These are phyloP conservation scores for Aspergillus cavernicola DNA, from an alignment of 495 filamentous ascomycete species.

Conservation along the genomic window DNA sequence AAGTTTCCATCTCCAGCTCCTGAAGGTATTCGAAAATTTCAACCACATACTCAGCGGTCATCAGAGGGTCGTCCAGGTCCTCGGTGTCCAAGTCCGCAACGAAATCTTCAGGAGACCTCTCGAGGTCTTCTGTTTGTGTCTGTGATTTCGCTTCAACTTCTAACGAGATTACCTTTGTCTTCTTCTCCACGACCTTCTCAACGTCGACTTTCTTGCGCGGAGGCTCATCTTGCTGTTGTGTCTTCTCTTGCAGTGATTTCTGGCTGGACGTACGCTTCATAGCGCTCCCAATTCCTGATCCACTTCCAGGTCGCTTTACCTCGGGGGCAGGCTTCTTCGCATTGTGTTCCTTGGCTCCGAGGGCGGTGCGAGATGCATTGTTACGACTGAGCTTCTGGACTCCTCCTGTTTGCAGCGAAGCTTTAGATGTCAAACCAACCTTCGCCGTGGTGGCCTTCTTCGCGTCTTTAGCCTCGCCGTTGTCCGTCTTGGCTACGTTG, in stretches of 20 bases:
- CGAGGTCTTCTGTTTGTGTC: conserved; percentile 25
- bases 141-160: conserved; percentile 26
- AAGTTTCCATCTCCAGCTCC: conserved; percentile 75
- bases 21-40: conserved; percentile 97
- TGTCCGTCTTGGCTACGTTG: conserved; percentile 81
- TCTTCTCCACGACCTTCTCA: conserved; percentile 46
- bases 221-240: conserved; percentile 53
- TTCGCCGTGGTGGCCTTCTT: conserved; percentile 68
- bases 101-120: conserved; percentile 41
- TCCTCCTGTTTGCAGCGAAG: conserved; percentile 63
- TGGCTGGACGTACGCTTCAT: conserved; percentile 55
- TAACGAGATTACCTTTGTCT: conserved; percentile 11
- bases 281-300: conserved; percentile 55
- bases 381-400: conserved; percentile 73
- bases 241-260: conserved; percentile 57
- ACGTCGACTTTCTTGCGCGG: conserved; percentile 50
- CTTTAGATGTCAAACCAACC: conserved; percentile 69
- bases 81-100: conserved; percentile 75
- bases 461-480: conserved; percentile 52
- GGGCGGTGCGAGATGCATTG: conserved; percentile 59
- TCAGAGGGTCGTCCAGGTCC: conserved; percentile 87
- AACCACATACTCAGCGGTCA: conserved; percentile 95
- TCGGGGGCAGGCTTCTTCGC: conserved; percentile 59
- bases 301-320: conserved; percentile 66
- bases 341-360: conserved; percentile 60